These are phyloP conservation scores for Fomitopsis betulina DNA, from an alignment of 1,284 basidiomycete species.

Conservation along the genomic window DNA sequence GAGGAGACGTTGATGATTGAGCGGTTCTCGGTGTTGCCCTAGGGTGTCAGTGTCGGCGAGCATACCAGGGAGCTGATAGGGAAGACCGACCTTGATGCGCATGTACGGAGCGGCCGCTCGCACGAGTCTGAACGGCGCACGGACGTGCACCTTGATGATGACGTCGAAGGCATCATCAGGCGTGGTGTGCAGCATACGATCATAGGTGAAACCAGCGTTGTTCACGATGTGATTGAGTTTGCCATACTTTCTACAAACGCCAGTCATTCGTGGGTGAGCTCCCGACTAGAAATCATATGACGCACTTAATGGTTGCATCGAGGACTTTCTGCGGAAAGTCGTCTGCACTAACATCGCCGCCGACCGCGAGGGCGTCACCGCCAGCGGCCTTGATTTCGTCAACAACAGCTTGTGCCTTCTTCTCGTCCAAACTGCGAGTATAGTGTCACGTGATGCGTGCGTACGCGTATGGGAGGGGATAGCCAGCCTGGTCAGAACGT, in stretches of 20 bases:
- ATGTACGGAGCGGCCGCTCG: slow-evolving; percentile 83
- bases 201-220: slow-evolving; percentile 86
- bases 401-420: slow-evolving; percentile 60
- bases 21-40: slow-evolving; percentile 57
- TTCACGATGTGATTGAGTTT: slow-evolving; percentile 86
- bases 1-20: slow-evolving; percentile 79
- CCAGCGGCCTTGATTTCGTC: slow-evolving; percentile 73
- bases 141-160: slow-evolving; percentile 79
- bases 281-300: not conserved
- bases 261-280: not conserved
- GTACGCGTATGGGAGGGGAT: not conserved
- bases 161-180: slow-evolving; percentile 80
- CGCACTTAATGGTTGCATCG: slow-evolving; percentile 72
- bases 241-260: slow-evolving; percentile 56
- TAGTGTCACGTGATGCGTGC: slow-evolving; percentile 4
- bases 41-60: not conserved
- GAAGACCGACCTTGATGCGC: slow-evolving; percentile 62
- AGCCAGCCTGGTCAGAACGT: not conserved
- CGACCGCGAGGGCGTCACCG: slow-evolving; percentile 68
- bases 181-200: slow-evolving; percentile 86
- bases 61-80: not conserved
- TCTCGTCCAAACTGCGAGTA: slow-evolving; percentile 54
- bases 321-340: slow-evolving; percentile 81
- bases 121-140: slow-evolving; percentile 82
- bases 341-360: slow-evolving; percentile 75